Conservation (phyloP, 2,329 filamentous ascomycete genomes). For the Fusarium citri region DNA sequence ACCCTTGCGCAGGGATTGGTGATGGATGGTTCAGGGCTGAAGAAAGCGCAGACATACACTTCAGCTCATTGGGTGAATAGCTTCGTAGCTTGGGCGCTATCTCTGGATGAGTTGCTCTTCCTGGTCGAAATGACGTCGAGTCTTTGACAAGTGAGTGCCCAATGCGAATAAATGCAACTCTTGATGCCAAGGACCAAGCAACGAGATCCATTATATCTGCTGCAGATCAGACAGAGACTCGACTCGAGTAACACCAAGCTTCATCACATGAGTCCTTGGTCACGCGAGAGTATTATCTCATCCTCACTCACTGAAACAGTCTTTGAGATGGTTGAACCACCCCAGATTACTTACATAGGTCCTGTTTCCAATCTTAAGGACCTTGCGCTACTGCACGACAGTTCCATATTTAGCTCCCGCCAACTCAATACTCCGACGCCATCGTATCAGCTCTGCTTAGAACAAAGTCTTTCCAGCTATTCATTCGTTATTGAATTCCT, state of each 20-base stretch:
- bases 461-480: background rate
- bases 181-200: background rate
- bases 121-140: conserved; percentile 33
- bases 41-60: conserved; percentile 8
- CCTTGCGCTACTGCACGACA: conserved; percentile 39
- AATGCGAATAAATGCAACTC: conserved; percentile 8
- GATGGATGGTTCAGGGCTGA: conserved; percentile 14
- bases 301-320: background rate
- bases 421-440: conserved; percentile 25
- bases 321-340: conserved; percentile 16
- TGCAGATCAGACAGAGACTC: background rate
- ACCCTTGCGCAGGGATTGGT: conserved; percentile 26
- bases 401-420: conserved; percentile 41
- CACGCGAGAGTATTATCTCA: background rate
- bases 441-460: conserved; percentile 11
- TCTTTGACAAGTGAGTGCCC: conserved; percentile 11
- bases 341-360: conserved; percentile 19
- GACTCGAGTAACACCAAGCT: background rate
- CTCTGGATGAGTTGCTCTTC: conserved; percentile 9
- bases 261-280: conserved; percentile 5
- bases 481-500: background rate
- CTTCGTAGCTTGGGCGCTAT: conserved; percentile 15
- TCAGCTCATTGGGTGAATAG: conserved; percentile 34
- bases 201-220: background rate
- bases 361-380: conserved; percentile 16